phyloP scores from a whole-genome alignment of 2,329 filamentous ascomycete species.

The Fulvia fulva region DNA sequence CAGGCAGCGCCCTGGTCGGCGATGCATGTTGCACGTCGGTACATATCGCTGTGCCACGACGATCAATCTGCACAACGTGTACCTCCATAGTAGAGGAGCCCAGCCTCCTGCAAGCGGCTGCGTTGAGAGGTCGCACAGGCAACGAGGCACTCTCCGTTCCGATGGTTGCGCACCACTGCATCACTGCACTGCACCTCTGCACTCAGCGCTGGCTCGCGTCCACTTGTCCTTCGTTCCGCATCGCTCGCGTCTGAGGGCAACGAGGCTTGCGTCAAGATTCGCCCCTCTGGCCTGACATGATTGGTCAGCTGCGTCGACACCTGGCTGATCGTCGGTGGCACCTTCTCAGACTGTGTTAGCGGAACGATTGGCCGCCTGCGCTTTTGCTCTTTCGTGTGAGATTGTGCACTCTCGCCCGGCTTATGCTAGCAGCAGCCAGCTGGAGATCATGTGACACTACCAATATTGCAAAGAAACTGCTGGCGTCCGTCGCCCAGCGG shows the following conservation, averaged over 20 bases:
- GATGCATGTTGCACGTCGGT: constrained; percentile 1
- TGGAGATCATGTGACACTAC: constrained; percentile 14
- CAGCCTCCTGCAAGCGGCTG: constrained; percentile 6
- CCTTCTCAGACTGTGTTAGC: constrained; percentile 3
- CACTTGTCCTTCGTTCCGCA: neutral
- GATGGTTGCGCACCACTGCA: no score
- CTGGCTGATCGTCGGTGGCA: constrained; percentile 12
- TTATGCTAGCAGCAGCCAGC: neutral
- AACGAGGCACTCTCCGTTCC: constrained; percentile 2
- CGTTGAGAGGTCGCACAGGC: neutral
- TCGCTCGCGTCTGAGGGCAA: neutral
- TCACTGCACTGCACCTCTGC: no score
- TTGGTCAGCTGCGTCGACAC: neutral
- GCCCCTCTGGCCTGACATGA: neutral
- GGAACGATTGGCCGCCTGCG: constrained; percentile 7
- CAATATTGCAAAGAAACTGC: constrained; percentile 12
- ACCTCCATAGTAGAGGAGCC: neutral
- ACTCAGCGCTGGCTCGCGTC: neutral
- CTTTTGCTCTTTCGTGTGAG: constrained; percentile 1
- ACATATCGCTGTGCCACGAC: constrained; percentile 5
- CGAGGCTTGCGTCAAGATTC: constrained; percentile 10
- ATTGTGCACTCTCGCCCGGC: constrained; percentile 2
- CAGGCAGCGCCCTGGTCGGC: constrained; percentile 1
- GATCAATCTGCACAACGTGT: constrained; percentile 6
- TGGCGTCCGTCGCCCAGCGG: neutral